These are phyloP conservation scores for Diplodia mutila DNA, from an alignment of 2,329 filamentous ascomycete species.

Conservation along the genomic window DNA sequence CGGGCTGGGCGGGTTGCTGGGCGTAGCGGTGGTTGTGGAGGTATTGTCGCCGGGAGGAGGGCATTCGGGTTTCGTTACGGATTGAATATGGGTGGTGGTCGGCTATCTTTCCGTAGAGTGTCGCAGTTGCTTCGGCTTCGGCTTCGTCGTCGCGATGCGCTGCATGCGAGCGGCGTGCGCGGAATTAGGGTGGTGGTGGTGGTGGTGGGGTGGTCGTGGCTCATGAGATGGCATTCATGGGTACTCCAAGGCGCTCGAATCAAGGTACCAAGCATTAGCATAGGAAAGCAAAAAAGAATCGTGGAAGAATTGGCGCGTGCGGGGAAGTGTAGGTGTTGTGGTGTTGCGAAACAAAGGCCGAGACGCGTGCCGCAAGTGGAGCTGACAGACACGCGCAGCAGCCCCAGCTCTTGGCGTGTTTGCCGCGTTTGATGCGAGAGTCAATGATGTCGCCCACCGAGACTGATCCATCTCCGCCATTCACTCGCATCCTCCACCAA, in stretches of 20 bases:
- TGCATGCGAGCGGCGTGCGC: slow-evolving; percentile 41
- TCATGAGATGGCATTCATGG: slow-evolving; percentile 20
- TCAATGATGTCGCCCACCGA: not conserved
- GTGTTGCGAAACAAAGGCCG: slow-evolving; percentile 11
- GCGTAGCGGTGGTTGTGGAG: slow-evolving; percentile 43
- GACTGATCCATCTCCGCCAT: not conserved
- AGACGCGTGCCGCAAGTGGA: slow-evolving; percentile 4
- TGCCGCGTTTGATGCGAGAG: not conserved
- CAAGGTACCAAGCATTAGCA: slow-evolving; percentile 14
- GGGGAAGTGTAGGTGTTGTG: not conserved
- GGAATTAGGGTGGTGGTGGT: not conserved
- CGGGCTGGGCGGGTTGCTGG: slow-evolving; percentile 27
- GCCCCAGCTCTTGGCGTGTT: slow-evolving; percentile 14
- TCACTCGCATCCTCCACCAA: not conserved
- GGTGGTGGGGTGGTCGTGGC: not conserved
- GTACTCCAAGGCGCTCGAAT: slow-evolving; percentile 17
- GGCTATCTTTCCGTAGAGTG: not conserved
- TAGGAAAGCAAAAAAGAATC: slow-evolving; percentile 11
- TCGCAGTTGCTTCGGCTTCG: slow-evolving; percentile 33
- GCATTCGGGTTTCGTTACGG: slow-evolving; percentile 44
- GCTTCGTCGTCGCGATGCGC: slow-evolving; percentile 33
- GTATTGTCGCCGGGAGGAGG: slow-evolving; percentile 36
- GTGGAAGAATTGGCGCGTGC: slow-evolving; percentile 21
- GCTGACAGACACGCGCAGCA: not conserved
- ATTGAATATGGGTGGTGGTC: not conserved